Percentiles rank a stretch among this genome's conserved stretches.
These are phyloP conservation scores for Beta vulgaris DNA, from an alignment of 148 eudicot genomes.

Conservation along the genomic window DNA sequence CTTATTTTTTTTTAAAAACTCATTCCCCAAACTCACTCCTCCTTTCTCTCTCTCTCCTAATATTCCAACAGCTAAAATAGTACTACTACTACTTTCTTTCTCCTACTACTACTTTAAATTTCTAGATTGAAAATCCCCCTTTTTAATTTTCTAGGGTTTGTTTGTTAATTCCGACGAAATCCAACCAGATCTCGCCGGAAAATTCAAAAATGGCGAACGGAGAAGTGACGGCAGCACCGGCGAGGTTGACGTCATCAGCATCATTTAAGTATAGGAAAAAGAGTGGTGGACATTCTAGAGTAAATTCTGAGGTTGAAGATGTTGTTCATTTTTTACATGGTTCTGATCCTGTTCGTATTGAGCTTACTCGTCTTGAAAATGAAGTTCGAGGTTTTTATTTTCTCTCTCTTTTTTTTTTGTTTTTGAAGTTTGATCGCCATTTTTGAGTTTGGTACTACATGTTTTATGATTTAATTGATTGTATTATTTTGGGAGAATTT, in stretches of 20 bases:
- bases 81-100: constrained; percentile 3
- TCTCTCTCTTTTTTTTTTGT: not conserved
- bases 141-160: not conserved
- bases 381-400: constrained; percentile 62
- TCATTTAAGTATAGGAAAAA: constrained; percentile 49
- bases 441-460: too few relatives aligned
- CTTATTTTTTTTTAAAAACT: not conserved
- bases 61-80: not conserved
- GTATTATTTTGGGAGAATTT: too few relatives aligned
- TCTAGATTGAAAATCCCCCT: not conserved
- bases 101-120: not conserved
- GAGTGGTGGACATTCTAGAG: constrained; percentile 36
- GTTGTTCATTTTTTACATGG: constrained; percentile 62
- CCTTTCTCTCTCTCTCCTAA: not conserved
- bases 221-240: constrained; percentile 32
- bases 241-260: constrained; percentile 41
- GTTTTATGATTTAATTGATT: too few relatives aligned
- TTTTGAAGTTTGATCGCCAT: not conserved
- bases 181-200: constrained; percentile 1
- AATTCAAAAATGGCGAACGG: constrained; percentile 23
- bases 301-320: constrained; percentile 59
- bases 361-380: constrained; percentile 90
- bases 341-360: constrained; percentile 86
- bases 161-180: not conserved
- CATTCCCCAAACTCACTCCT: constrained; percentile 15